Percentiles rank a stretch among this genome's conserved stretches.
phyloP scores from a whole-genome alignment of 2,329 filamentous ascomycete genomes.

The Hortaea sp. region DNA sequence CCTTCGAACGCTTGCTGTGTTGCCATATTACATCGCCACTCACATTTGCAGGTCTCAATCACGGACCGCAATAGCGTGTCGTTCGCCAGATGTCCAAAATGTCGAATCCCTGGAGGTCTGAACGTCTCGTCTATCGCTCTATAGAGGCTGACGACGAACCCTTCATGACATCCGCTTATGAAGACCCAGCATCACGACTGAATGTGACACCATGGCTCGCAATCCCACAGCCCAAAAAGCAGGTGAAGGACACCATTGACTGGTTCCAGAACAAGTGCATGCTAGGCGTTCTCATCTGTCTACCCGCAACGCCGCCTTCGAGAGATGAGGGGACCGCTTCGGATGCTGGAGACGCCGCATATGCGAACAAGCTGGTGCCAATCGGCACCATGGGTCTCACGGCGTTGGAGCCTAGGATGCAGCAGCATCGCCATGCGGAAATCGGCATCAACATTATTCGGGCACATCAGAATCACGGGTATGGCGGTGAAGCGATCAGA shows the following conservation, averaged over 20 bases:
- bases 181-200: slow-evolving; percentile 7
- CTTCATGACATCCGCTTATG: slow-evolving; percentile 9
- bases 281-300: slow-evolving; percentile 30
- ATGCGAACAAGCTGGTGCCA: slow-evolving; percentile 13
- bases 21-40: too few species aligned
- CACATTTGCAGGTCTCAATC: too few species aligned
- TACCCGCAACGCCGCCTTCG: slow-evolving; percentile 11
- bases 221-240: slow-evolving; percentile 21
- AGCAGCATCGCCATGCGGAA: slow-evolving; percentile 35
- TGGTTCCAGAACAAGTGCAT: slow-evolving; percentile 20
- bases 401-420: slow-evolving; percentile 7
- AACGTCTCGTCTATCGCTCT: slow-evolving; percentile 30
- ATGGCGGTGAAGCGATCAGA: slow-evolving; percentile 38
- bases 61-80: too few species aligned
- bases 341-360: background rate
- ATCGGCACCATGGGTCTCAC: slow-evolving; percentile 27
- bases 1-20: too few species aligned
- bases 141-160: slow-evolving; percentile 26
- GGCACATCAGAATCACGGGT: slow-evolving; percentile 31
- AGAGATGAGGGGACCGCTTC: background rate
- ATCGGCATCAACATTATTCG: slow-evolving; percentile 31
- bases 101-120: slow-evolving; percentile 23
- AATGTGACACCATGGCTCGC: slow-evolving; percentile 14
- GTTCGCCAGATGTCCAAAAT: too few species aligned
- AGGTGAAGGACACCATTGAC: slow-evolving; percentile 18